These are phyloP conservation scores for Leishmania gerbilli DNA, from an alignment of 208 protist species.

Conservation along the genomic window DNA sequence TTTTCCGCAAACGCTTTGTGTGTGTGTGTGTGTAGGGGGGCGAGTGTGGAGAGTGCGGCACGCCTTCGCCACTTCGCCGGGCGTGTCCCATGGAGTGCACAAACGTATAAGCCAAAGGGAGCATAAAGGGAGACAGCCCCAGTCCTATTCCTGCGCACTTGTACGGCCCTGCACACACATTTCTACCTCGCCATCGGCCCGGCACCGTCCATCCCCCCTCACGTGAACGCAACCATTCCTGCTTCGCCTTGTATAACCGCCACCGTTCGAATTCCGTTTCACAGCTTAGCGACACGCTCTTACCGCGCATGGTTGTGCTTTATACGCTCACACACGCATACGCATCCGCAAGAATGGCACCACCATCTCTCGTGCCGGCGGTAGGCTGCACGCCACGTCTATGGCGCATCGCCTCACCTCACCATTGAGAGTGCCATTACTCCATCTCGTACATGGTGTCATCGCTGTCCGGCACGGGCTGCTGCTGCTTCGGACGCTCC, in stretches of 20 bases:
- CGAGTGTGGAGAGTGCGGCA: neutral
- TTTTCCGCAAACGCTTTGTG: neutral
- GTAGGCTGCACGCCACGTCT: neutral
- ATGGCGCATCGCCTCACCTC: neutral
- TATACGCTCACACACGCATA: neutral
- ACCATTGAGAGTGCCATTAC: slow-evolving; percentile 24
- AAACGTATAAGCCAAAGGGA: neutral
- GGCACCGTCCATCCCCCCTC: neutral
- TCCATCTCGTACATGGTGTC: slow-evolving; percentile 92
- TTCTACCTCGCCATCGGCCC: neutral
- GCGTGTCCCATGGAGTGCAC: neutral
- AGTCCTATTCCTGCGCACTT: neutral
- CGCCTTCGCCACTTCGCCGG: neutral
- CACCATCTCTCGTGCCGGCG: no score
- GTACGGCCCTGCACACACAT: neutral
- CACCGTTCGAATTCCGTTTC: neutral
- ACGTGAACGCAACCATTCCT: neutral
- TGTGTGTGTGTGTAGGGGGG: neutral
- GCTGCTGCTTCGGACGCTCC: slow-evolving; percentile 52
- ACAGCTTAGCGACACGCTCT: no score
- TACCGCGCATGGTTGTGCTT: neutral
- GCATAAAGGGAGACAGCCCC: neutral
- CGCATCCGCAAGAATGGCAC: neutral
- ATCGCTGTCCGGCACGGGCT: slow-evolving; percentile 34
- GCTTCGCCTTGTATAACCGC: neutral